Evolutionary conservation across 192 early-diverging fungal species (phyloP).

Genomic region (Coemansia sp.): DNA sequence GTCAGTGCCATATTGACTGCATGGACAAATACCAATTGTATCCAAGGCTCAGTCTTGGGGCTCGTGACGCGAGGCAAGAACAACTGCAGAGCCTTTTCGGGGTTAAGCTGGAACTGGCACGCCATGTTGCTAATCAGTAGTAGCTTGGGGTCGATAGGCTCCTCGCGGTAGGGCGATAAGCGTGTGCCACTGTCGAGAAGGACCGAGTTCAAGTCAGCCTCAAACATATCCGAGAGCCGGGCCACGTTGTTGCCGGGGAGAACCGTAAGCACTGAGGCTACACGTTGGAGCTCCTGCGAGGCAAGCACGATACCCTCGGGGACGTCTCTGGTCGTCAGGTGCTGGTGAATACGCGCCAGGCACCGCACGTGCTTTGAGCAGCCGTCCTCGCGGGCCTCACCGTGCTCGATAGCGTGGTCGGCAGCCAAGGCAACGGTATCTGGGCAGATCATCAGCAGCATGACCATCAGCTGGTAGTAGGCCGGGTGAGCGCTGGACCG

Average conservation of each 20-base stretch:
- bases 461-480: conserved; percentile 86
- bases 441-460: conserved; percentile 85
- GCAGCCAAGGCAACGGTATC: conserved; percentile 59
- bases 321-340: conserved; percentile 37
- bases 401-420: conserved; percentile 59
- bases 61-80: conserved; percentile 73
- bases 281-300: conserved; percentile 45
- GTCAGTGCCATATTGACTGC: conserved; percentile 57
- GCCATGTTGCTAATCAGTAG: conserved; percentile 75
- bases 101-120: conserved; percentile 77
- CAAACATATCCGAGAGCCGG: conserved; percentile 43
- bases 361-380: conserved; percentile 47
- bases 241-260: conserved; percentile 46
- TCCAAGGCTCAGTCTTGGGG: conserved; percentile 69
- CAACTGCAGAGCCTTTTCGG: conserved; percentile 68
- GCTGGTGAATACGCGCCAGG: conserved; percentile 45
- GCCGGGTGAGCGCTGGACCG: conserved; percentile 63
- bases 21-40: conserved; percentile 80
- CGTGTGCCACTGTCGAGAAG: conserved; percentile 52
- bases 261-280: conserved; percentile 33
- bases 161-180: conserved; percentile 52
- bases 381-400: conserved; percentile 53
- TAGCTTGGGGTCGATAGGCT: conserved; percentile 72
- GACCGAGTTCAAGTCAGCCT: conserved; percentile 45
- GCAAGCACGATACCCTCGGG: conserved; percentile 46